phyloP scores from a whole-genome alignment of 768 basidiomycete species.

The Collybiopsis luxurians region DNA sequence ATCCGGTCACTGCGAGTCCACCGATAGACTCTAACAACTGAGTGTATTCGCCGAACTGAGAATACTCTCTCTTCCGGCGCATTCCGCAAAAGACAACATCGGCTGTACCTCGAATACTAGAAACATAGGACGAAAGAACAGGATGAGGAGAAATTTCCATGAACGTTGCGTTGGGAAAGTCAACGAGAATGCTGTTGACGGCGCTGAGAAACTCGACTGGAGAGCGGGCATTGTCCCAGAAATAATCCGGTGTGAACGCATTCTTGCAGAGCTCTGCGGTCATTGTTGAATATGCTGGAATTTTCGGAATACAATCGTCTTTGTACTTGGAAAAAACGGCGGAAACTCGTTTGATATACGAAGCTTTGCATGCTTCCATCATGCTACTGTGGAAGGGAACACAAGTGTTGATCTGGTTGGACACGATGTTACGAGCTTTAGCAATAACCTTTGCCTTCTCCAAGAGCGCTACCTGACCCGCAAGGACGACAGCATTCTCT shows the following conservation, averaged over 20 bases:
- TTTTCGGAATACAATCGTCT: not conserved
- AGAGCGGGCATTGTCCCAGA: conserved; percentile 23
- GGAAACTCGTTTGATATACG: not conserved
- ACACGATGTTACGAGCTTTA: conserved; percentile 17
- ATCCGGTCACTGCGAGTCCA: conserved; percentile 16
- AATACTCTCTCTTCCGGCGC: conserved; percentile 13
- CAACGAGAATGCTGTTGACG: conserved; percentile 14
- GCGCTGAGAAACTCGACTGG: conserved; percentile 26
- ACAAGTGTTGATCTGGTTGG: conserved; percentile 20
- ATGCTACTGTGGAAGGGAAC: conserved; percentile 25
- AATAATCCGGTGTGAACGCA: conserved; percentile 22
- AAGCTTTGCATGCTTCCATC: conserved; percentile 22
- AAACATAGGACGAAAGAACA: conserved; percentile 22
- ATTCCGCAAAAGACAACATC: conserved; percentile 16
- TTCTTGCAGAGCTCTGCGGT: conserved; percentile 15
- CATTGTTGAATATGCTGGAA: conserved; percentile 23
- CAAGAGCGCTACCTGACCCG: conserved; percentile 16
- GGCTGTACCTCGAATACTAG: conserved; percentile 9
- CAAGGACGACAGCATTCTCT: conserved; percentile 23
- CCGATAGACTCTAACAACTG: conserved; percentile 19
- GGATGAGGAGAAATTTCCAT: conserved; percentile 28
- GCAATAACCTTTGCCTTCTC: conserved; percentile 22
- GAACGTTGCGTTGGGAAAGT: conserved; percentile 14
- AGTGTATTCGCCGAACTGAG: conserved; percentile 14
- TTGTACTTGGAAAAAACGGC: not conserved